Conservation (phyloP, 2,329 filamentous ascomycete genomes). For the Aureobasidium sp. region DNA sequence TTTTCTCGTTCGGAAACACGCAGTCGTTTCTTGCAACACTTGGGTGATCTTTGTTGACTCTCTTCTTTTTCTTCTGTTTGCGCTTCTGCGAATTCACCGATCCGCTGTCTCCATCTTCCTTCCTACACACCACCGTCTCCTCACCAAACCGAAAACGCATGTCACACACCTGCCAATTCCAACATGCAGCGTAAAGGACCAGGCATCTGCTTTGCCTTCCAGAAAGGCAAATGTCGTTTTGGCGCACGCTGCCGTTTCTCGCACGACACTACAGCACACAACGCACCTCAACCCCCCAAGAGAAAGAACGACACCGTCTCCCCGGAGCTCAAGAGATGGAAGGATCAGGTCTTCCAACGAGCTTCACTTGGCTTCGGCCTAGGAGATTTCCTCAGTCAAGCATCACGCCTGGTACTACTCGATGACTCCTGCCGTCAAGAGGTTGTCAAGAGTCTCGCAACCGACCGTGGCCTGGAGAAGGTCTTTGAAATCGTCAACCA, state of each 20-base stretch:
- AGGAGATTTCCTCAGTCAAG: constrained; percentile 16
- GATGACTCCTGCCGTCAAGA: constrained; percentile 18
- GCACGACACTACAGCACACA: not conserved
- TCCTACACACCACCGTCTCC: not conserved
- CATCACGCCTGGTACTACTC: constrained; percentile 15
- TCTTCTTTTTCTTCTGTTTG: not conserved
- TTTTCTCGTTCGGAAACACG: not conserved
- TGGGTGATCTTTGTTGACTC: not conserved
- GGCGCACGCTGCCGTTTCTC: not conserved
- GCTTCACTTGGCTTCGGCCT: not conserved
- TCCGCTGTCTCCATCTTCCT: no score
- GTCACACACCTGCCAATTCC: not conserved
- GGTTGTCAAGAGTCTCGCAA: constrained; percentile 16
- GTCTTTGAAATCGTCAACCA: constrained; percentile 16
- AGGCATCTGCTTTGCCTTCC: not conserved
- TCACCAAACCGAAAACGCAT: not conserved
- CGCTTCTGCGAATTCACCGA: not conserved
- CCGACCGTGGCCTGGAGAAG: constrained; percentile 17
- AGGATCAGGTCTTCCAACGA: no score
- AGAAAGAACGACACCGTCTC: not conserved
- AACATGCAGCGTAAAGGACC: not conserved
- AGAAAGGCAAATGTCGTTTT: not conserved
- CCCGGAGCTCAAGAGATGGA: not conserved
- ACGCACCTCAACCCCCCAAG: not conserved
- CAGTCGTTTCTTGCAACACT: not conserved